A percentile compares a stretch with the other conserved stretches of the same genome.
These are phyloP conservation scores for Silene conica DNA, from an alignment of 148 eudicot species.

Conservation along the genomic window DNA sequence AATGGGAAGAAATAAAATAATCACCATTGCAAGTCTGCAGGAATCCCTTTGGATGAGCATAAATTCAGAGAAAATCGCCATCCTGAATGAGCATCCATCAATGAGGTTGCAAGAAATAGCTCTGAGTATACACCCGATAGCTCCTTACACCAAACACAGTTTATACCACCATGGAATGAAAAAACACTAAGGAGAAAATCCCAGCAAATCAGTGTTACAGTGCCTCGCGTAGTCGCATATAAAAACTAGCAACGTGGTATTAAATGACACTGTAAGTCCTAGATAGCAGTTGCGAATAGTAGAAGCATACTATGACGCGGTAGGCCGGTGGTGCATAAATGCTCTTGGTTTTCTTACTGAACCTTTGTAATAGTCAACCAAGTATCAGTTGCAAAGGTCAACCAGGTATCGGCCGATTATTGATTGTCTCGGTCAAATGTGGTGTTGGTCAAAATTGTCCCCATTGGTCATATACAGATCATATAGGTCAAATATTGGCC, in stretches of 20 bases:
- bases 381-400: neutral
- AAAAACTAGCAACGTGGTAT: neutral
- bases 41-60: neutral
- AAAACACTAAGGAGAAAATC: neutral
- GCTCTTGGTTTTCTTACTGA: neutral
- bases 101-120: neutral
- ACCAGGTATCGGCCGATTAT: neutral
- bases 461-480: neutral
- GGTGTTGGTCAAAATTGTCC: neutral
- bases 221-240: neutral
- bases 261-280: neutral
- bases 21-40: neutral
- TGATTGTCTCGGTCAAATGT: neutral
- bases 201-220: neutral
- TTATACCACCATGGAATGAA: neutral
- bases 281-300: neutral
- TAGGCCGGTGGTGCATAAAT: neutral
- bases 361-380: neutral
- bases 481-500: neutral
- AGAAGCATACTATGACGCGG: neutral
- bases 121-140: neutral
- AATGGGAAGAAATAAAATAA: neutral
- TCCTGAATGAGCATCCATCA: neutral
- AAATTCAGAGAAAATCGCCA: neutral
- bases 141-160: neutral